Conservation (phyloP, 768 basidiomycete genomes). For the Lactarius sp. region DNA sequence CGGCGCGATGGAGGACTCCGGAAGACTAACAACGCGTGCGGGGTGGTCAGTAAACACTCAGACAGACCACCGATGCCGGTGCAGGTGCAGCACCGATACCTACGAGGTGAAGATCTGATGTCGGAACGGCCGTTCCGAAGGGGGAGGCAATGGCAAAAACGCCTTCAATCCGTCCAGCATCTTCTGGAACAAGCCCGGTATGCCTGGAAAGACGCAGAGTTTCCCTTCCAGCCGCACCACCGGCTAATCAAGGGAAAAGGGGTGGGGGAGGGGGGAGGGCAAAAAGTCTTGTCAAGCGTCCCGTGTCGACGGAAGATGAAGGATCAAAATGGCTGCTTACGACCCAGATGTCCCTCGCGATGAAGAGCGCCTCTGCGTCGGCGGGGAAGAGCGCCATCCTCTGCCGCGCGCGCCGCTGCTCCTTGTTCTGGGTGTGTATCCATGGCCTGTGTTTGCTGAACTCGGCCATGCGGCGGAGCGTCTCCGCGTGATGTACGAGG, state of each 20-base stretch:
- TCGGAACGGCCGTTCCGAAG: conserved; percentile 64
- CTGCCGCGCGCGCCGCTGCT: conserved; percentile 70
- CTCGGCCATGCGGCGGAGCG: conserved; percentile 64
- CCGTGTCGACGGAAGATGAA: background rate
- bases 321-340: conserved; percentile 38
- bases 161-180: conserved; percentile 70
- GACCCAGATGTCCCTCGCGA: conserved; percentile 81
- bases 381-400: conserved; percentile 91
- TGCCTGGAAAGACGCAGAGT: conserved; percentile 89
- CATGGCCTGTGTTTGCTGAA: conserved; percentile 53
- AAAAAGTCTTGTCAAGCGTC: conserved; percentile 16
- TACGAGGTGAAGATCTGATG: conserved; percentile 83
- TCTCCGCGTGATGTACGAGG: conserved; percentile 73
- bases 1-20: conserved; percentile 85
- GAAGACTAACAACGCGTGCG: conserved; percentile 38
- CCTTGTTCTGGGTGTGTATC: conserved; percentile 57
- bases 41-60: background rate
- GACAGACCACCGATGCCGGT: conserved; percentile 11
- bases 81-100: conserved; percentile 24
- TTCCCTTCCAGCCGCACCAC: conserved; percentile 82
- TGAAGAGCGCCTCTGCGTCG: conserved; percentile 72
- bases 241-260: conserved; percentile 44
- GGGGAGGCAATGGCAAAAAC: conserved; percentile 76
- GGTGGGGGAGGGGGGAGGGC: background rate
- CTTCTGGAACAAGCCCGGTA: conserved; percentile 77